Conservation (phyloP, 805 yeast genomes). For the Schizosaccharomyces cryophilus region DNA sequence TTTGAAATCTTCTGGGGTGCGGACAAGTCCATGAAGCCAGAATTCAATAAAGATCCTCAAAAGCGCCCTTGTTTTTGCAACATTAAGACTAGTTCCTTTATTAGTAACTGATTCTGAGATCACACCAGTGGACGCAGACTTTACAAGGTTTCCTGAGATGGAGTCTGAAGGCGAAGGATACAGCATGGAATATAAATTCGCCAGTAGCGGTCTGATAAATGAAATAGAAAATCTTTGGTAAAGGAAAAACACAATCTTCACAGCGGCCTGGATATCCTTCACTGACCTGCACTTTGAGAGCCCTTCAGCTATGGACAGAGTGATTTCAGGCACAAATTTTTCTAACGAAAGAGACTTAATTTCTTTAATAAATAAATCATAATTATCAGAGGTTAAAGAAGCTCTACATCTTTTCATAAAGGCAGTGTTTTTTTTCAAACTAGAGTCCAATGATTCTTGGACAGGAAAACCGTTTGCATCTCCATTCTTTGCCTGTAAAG, state of each 20-base stretch:
- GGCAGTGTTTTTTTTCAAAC: conserved; percentile 57
- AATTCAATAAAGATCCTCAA: conserved; percentile 28
- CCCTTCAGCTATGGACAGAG: conserved; percentile 38
- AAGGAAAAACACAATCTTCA: conserved; percentile 42
- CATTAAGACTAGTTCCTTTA: background rate
- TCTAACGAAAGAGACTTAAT: conserved; percentile 37
- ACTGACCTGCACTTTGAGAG: conserved; percentile 25
- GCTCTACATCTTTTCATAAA: conserved; percentile 46
- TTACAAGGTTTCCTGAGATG: too few relatives aligned
- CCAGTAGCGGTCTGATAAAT: conserved; percentile 20
- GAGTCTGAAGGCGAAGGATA: background rate
- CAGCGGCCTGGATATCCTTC: conserved; percentile 37
- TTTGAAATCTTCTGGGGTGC: conserved; percentile 20
- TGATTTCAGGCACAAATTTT: conserved; percentile 50
- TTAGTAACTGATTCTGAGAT: too few relatives aligned
- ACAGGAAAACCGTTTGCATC: background rate
- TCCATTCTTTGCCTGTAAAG: background rate
- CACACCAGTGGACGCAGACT: too few relatives aligned
- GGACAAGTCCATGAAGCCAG: conserved; percentile 30
- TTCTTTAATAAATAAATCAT: conserved; percentile 29
- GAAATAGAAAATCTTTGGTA: conserved; percentile 44
- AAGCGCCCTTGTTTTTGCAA: background rate
- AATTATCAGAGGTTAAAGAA: conserved; percentile 29
- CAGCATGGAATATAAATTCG: background rate
- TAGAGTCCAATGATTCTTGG: conserved; percentile 28